Conservation (phyloP, 2,329 filamentous ascomycete genomes). For the Aspergillus persii region DNA sequence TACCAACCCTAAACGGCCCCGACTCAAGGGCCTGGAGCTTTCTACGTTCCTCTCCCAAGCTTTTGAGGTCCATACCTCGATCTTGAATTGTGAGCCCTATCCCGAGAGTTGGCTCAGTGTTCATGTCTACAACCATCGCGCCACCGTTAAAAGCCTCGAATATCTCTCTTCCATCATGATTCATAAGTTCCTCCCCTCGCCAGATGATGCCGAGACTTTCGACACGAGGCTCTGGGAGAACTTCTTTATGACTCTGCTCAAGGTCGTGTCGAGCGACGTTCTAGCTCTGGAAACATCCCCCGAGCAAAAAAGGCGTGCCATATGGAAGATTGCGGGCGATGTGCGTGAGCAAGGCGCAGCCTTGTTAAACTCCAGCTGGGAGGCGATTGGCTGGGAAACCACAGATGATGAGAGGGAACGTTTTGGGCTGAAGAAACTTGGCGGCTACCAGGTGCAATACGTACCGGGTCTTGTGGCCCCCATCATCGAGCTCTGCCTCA, state of each 20-base stretch:
- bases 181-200: conserved; percentile 80
- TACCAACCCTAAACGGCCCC: conserved; percentile 69
- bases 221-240: conserved; percentile 91
- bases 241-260: conserved; percentile 86
- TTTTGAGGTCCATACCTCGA: conserved; percentile 82
- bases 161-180: conserved; percentile 76
- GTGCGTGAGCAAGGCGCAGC: conserved; percentile 89
- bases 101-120: conserved; percentile 87
- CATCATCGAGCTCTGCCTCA: conserved; percentile 90
- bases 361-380: conserved; percentile 81
- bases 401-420: conserved; percentile 72
- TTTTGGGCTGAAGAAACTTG: conserved; percentile 80
- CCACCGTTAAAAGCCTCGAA: conserved; percentile 80
- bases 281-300: conserved; percentile 93
- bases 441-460: conserved; percentile 97
- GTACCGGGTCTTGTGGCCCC: conserved; percentile 88
- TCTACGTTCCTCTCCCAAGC: conserved; percentile 73
- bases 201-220: conserved; percentile 88
- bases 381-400: conserved; percentile 95
- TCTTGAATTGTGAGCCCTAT: conserved; percentile 85
- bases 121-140: conserved; percentile 89
- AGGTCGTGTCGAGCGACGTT: conserved; percentile 82
- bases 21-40: conserved; percentile 75
- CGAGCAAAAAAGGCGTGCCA: conserved; percentile 90
- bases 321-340: conserved; percentile 99